Conservation (phyloP, 257 asterid genomes). For the Echites panduratus region DNA sequence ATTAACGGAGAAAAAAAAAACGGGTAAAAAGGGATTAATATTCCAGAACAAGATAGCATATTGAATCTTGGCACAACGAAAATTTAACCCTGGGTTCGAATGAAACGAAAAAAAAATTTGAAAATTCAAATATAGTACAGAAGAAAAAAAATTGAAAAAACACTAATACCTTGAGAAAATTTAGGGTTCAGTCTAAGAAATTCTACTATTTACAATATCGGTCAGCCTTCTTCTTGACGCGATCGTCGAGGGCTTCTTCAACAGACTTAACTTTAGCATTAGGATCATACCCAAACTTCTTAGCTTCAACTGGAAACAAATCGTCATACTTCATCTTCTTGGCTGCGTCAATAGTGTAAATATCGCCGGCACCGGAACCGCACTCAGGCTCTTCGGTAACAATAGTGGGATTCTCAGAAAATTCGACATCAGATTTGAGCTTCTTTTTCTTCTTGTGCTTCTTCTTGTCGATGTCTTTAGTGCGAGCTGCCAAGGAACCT, state of each 20-base stretch:
- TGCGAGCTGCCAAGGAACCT: constrained; percentile 76
- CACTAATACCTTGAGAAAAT: neutral
- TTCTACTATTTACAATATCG: constrained; percentile 75
- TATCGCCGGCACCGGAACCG: constrained; percentile 35
- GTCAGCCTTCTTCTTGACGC: constrained; percentile 94
- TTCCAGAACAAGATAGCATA: neutral
- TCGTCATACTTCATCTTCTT: constrained; percentile 97
- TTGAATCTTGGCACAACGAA: neutral
- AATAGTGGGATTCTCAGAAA: constrained; percentile 20
- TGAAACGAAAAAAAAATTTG: neutral
- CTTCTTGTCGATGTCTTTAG: constrained; percentile 74
- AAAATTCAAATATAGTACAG: neutral
- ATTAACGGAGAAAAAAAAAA: neutral
- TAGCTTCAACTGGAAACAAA: constrained; percentile 76
- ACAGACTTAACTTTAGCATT: constrained; percentile 56
- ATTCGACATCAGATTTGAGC: constrained; percentile 20
- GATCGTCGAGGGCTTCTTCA: constrained; percentile 90
- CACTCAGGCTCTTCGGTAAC: constrained; percentile 37
- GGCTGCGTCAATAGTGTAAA: constrained; percentile 89
- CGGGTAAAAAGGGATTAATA: neutral
- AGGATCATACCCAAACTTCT: constrained; percentile 81
- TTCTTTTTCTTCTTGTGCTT: constrained; percentile 58
- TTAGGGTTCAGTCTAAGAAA: constrained; percentile 7
- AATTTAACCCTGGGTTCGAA: neutral
- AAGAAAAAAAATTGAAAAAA: neutral